Percentiles rank a stretch among this genome's conserved stretches.
phyloP scores from a whole-genome alignment of 371 early-diverging fungal species.

The Mucor piriformis region DNA sequence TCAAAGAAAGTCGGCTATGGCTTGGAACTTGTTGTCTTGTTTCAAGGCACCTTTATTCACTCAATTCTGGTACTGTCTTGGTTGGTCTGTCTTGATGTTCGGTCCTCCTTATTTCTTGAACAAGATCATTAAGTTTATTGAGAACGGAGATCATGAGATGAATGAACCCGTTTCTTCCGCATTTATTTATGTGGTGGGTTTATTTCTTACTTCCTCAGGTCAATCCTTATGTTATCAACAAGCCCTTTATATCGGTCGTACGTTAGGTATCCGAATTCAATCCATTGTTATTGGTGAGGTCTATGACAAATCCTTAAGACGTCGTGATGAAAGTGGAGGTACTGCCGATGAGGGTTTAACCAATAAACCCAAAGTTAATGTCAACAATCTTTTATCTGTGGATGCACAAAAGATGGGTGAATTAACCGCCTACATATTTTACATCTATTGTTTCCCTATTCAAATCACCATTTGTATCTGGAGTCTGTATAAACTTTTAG shows the following conservation, averaged over 20 bases:
- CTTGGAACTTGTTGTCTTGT: conserved; percentile 32
- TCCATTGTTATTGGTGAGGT: conserved; percentile 67
- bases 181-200: conserved; percentile 64
- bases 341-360: not conserved
- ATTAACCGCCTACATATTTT: conserved; percentile 56
- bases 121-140: conserved; percentile 59
- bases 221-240: conserved; percentile 56
- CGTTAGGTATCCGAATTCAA: conserved; percentile 56
- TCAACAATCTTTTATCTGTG: conserved; percentile 60
- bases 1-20: conserved; percentile 17
- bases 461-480: conserved; percentile 62
- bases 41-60: conserved; percentile 40
- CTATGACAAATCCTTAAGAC: conserved; percentile 57
- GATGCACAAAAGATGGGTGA: conserved; percentile 62
- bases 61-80: conserved; percentile 49
- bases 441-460: conserved; percentile 63
- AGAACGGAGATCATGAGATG: conserved; percentile 30
- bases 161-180: conserved; percentile 41
- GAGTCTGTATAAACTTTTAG: conserved; percentile 67
- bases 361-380: conserved; percentile 33
- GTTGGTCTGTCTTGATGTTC: conserved; percentile 56
- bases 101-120: conserved; percentile 63
- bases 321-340: conserved; percentile 50
- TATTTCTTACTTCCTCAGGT: conserved; percentile 53
- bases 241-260: conserved; percentile 61